A percentile compares a stretch with the other conserved stretches of the same genome.
Evolutionary conservation across 495 filamentous ascomycete genomes (phyloP).

Genomic region (Trichocladium uniseriatum): DNA sequence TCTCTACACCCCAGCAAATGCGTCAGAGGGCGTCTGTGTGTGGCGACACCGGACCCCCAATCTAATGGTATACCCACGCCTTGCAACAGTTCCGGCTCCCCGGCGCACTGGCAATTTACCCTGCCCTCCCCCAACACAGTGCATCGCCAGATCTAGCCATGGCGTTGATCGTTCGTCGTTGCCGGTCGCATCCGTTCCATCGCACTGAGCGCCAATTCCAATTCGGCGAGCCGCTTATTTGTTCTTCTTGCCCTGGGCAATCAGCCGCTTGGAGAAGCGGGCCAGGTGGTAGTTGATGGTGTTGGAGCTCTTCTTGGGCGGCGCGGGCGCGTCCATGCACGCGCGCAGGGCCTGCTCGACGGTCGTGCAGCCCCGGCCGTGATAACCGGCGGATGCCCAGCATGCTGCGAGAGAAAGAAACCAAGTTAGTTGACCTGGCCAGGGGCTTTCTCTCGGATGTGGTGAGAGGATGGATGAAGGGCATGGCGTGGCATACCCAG

Average conservation of each 20-base stretch:
- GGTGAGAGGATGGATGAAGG: no score
- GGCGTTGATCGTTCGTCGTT: no score
- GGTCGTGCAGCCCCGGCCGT: constrained; percentile 60
- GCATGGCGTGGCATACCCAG: constrained; percentile 54
- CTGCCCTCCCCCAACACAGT: no score
- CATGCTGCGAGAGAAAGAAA: constrained; percentile 50
- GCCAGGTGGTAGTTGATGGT: constrained; percentile 92
- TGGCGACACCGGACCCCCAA: no score
- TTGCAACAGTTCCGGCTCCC: no score
- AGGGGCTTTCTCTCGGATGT: not conserved
- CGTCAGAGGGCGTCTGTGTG: no score
- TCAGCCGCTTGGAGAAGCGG: constrained; percentile 76
- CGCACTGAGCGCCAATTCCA: no score
- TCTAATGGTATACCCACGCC: no score
- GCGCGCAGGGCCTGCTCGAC: constrained; percentile 71
- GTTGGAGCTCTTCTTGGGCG: constrained; percentile 59
- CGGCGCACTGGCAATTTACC: no score
- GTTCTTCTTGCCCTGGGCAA: constrained; percentile 53
- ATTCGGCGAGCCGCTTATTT: constrained; percentile 44
- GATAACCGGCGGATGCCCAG: constrained; percentile 85
- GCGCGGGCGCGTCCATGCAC: constrained; percentile 88
- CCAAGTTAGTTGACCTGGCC: not conserved
- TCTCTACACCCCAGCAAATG: no score
- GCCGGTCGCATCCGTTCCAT: no score
- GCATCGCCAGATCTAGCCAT: no score